A percentile compares a stretch with the other conserved stretches of the same genome.
phyloP scores from a whole-genome alignment of 768 basidiomycete genomes.

The Leccinum variicolor region DNA sequence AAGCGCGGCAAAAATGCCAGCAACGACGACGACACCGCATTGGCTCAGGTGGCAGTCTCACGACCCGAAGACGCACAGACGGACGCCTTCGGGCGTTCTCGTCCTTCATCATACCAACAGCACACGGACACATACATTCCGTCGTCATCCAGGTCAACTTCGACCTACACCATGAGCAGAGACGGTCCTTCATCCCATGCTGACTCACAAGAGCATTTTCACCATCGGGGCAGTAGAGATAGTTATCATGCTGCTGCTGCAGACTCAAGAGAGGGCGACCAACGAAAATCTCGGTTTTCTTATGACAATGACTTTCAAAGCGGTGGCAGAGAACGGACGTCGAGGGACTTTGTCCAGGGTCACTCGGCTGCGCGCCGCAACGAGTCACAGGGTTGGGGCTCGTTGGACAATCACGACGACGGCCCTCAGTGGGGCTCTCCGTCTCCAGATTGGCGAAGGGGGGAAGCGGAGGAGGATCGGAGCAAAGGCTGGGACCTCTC shows the following conservation, averaged over 20 bases:
- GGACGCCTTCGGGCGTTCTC: conserved; percentile 53
- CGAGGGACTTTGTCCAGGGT: conserved; percentile 44
- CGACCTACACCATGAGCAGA: conserved; percentile 46
- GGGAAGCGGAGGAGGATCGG: conserved; percentile 38
- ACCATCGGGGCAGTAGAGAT: conserved; percentile 46
- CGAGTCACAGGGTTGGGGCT: conserved; percentile 43
- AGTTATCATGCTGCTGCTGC: conserved; percentile 37
- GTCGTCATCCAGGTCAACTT: conserved; percentile 41
- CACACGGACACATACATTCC: conserved; percentile 46
- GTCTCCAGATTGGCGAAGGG: conserved; percentile 40
- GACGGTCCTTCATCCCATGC: conserved; percentile 50
- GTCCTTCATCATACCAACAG: conserved; percentile 38
- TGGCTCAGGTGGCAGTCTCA: conserved; percentile 38
- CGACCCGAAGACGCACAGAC: conserved; percentile 50
- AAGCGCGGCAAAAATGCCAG: conserved; percentile 50
- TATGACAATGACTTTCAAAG: conserved; percentile 41
- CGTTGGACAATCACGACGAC: conserved; percentile 40
- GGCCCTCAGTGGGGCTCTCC: conserved; percentile 42
- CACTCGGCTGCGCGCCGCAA: conserved; percentile 44
- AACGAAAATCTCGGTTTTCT: conserved; percentile 41
- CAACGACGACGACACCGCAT: conserved; percentile 43
- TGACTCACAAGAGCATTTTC: conserved; percentile 42
- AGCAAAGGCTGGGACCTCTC: conserved; percentile 33
- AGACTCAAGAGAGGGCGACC: conserved; percentile 43
- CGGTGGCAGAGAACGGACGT: conserved; percentile 44